Evolutionary conservation across 345 rosid genomes (phyloP).

Genomic region (Ailanthus altissimus): DNA sequence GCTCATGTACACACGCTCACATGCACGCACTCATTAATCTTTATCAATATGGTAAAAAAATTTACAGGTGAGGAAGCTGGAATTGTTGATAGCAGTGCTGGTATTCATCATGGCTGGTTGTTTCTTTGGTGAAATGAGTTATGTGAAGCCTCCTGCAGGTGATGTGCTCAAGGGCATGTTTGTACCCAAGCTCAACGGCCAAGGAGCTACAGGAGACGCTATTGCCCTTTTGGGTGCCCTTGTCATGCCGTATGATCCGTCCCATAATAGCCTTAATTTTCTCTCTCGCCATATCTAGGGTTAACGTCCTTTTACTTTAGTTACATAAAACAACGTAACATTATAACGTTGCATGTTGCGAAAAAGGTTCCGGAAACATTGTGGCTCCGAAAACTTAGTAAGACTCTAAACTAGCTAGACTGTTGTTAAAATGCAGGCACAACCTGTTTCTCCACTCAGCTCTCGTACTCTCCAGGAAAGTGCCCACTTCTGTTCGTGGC

Average conservation of each 20-base stretch:
- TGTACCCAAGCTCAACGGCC: constrained; percentile 41
- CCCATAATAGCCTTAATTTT: neutral
- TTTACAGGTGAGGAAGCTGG: constrained; percentile 50
- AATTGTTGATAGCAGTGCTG: constrained; percentile 38
- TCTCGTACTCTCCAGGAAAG: constrained; percentile 46
- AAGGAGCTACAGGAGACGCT: constrained; percentile 44
- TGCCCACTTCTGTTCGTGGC: constrained; percentile 49
- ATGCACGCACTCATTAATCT: too few species aligned
- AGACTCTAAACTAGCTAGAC: too few species aligned
- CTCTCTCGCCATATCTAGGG: too few species aligned
- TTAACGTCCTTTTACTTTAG: neutral
- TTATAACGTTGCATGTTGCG: neutral
- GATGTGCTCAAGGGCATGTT: constrained; percentile 55
- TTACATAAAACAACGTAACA: too few species aligned
- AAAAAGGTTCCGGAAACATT: too few species aligned
- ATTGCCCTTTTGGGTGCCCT: constrained; percentile 56
- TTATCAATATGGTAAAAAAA: neutral
- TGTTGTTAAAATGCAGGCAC: constrained; percentile 34
- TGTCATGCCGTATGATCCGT: constrained; percentile 46
- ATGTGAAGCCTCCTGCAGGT: constrained; percentile 46
- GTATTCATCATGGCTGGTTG: constrained; percentile 52
- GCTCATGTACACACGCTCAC: too few species aligned
- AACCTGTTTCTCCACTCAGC: constrained; percentile 56
- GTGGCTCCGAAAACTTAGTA: too few species aligned
- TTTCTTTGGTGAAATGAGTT: constrained; percentile 39